Evolutionary conservation across 2,329 filamentous ascomycete species (phyloP).

Genomic region (Microcera coccophila): DNA sequence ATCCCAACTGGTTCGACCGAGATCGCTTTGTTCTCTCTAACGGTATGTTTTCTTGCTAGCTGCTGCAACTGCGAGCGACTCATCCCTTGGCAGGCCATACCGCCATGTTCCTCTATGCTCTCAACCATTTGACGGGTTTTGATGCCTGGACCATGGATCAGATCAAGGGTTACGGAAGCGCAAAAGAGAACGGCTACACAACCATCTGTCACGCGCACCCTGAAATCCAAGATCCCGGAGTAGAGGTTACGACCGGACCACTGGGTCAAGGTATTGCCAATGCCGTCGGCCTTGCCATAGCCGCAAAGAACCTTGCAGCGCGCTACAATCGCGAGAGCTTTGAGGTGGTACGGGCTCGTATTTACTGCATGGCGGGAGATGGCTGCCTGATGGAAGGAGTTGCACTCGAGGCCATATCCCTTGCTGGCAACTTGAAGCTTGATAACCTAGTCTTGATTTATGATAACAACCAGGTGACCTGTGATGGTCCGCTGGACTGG

Average conservation of each 20-base stretch:
- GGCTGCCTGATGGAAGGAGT: conserved; percentile 55
- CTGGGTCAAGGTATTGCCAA: conserved; percentile 56
- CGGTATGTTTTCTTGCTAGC: conserved; percentile 29
- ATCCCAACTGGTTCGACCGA: conserved; percentile 52
- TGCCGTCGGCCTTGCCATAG: conserved; percentile 53
- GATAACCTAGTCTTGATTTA: conserved; percentile 54
- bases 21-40: conserved; percentile 60
- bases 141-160: conserved; percentile 50
- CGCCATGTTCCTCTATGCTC: conserved; percentile 48
- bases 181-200: conserved; percentile 30
- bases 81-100: conserved; percentile 35
- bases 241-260: conserved; percentile 56
- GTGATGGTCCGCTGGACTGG: conserved; percentile 51
- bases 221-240: conserved; percentile 51
- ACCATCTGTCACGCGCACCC: conserved; percentile 47
- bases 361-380: conserved; percentile 54
- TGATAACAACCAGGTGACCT: conserved; percentile 57
- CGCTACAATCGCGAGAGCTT: conserved; percentile 48
- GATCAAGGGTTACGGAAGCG: conserved; percentile 44
- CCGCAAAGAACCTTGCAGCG: conserved; percentile 49
- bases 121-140: conserved; percentile 49
- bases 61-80: no score
- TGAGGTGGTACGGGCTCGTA: conserved; percentile 46
- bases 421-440: conserved; percentile 49
- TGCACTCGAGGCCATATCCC: conserved; percentile 49